Evolutionary conservation across 306 rosid genomes (phyloP).

Genomic region (Fragaria ananassa): DNA sequence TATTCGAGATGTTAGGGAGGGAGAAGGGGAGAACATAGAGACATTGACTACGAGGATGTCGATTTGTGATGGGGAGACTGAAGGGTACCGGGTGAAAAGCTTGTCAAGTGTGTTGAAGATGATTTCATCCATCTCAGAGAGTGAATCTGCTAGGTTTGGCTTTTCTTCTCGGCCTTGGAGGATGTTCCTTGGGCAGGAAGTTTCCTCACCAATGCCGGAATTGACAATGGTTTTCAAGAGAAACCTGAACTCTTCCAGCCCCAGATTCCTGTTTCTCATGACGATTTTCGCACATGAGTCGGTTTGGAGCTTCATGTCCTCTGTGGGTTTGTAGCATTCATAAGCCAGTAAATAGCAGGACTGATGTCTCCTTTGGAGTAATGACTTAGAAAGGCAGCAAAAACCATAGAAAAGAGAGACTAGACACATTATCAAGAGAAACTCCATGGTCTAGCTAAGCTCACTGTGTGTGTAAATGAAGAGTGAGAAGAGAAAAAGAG

Average conservation of each 20-base stretch:
- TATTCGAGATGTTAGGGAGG: constrained; percentile 67
- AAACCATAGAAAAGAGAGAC: constrained; percentile 32
- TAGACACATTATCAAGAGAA: constrained; percentile 24
- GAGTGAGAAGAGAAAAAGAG: background rate
- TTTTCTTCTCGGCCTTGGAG: constrained; percentile 47
- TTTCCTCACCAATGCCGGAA: constrained; percentile 75
- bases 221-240: constrained; percentile 62
- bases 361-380: constrained; percentile 45
- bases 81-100: constrained; percentile 39
- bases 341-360: constrained; percentile 69
- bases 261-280: constrained; percentile 52
- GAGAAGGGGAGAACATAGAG: constrained; percentile 65
- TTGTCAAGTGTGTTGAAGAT: constrained; percentile 65
- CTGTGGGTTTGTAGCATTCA: constrained; percentile 63
- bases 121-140: constrained; percentile 64
- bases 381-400: constrained; percentile 26
- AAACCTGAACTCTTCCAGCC: constrained; percentile 58
- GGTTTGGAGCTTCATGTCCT: constrained; percentile 47
- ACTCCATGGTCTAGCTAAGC: constrained; percentile 34
- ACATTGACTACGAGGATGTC: constrained; percentile 82
- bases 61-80: constrained; percentile 53
- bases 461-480: background rate
- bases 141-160: constrained; percentile 37
- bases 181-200: constrained; percentile 65
- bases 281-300: constrained; percentile 44